phyloP scores from a whole-genome alignment of 2,329 filamentous ascomycete species.

The Knufia petricola region DNA sequence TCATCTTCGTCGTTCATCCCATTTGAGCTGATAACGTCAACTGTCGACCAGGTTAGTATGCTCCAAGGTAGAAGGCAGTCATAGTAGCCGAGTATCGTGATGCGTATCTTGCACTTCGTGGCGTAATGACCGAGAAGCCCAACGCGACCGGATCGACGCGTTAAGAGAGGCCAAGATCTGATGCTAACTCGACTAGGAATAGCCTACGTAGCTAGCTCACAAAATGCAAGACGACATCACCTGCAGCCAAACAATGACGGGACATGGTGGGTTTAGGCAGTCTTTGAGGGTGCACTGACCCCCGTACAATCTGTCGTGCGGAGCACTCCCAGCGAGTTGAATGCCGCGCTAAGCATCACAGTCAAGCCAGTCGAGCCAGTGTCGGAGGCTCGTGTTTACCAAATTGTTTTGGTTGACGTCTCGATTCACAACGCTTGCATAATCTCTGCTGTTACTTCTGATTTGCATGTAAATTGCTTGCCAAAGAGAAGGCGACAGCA shows the following conservation, averaged over 20 bases:
- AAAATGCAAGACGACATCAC: neutral
- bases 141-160: neutral
- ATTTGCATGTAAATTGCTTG: neutral
- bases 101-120: no score
- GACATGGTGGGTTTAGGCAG: neutral
- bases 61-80: no score
- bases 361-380: no score
- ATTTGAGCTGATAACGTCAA: neutral
- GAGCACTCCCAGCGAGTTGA: neutral
- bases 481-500: neutral
- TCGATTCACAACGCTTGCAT: neutral
- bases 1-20: constrained; percentile 9
- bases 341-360: neutral
- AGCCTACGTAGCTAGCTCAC: neutral
- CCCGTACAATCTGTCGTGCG: neutral
- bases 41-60: neutral
- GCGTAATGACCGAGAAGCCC: neutral
- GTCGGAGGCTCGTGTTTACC: constrained; percentile 2
- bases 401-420: neutral
- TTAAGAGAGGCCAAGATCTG: no score
- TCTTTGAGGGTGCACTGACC: neutral
- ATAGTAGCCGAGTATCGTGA: no score
- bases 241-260: neutral
- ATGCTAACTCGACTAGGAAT: no score
- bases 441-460: no score